Conservation (phyloP, 1,139 yeast genomes). For the Dujonia santamariae region DNA sequence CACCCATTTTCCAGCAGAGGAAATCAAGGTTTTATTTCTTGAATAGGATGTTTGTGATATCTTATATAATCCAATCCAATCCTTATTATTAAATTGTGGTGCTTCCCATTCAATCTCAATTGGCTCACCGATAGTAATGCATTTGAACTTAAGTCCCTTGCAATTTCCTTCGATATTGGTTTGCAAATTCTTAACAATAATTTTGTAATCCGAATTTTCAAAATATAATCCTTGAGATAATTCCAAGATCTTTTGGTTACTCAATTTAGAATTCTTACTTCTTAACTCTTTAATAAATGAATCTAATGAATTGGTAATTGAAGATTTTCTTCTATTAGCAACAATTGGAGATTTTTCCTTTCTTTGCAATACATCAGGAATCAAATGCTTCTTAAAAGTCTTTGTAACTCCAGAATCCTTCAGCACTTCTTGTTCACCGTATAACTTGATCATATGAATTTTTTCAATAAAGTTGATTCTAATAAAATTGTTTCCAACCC, state of each 20-base stretch:
- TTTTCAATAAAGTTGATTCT: slow-evolving; percentile 75
- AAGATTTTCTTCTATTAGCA: slow-evolving; percentile 17
- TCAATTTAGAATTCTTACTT: slow-evolving; percentile 22
- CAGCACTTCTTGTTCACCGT: slow-evolving; percentile 62
- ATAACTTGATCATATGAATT: slow-evolving; percentile 75
- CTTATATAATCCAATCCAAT: slow-evolving; percentile 81
- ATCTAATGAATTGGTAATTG: slow-evolving; percentile 40
- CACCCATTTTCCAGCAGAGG: slow-evolving; percentile 73
- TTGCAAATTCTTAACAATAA: slow-evolving; percentile 23
- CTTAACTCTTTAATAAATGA: slow-evolving; percentile 38
- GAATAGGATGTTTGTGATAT: slow-evolving; percentile 61
- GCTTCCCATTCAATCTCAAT: slow-evolving; percentile 54
- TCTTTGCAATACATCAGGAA: slow-evolving; percentile 40
- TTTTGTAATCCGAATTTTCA: slow-evolving; percentile 34
- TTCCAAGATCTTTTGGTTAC: slow-evolving; percentile 39
- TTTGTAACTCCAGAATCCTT: slow-evolving; percentile 67
- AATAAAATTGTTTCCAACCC: slow-evolving; percentile 68
- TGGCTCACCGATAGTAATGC: slow-evolving; percentile 46
- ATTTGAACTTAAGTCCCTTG: slow-evolving; percentile 19
- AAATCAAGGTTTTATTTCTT: slow-evolving; percentile 54
- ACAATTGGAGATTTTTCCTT: slow-evolving; percentile 17
- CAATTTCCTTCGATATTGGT: slow-evolving; percentile 12
- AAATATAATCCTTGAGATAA: slow-evolving; percentile 40
- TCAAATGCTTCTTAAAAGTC: slow-evolving; percentile 53
- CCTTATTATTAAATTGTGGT: slow-evolving; percentile 53